Conservation (phyloP, 2,329 filamentous ascomycete genomes). For the Ustilaginoidea virens region DNA sequence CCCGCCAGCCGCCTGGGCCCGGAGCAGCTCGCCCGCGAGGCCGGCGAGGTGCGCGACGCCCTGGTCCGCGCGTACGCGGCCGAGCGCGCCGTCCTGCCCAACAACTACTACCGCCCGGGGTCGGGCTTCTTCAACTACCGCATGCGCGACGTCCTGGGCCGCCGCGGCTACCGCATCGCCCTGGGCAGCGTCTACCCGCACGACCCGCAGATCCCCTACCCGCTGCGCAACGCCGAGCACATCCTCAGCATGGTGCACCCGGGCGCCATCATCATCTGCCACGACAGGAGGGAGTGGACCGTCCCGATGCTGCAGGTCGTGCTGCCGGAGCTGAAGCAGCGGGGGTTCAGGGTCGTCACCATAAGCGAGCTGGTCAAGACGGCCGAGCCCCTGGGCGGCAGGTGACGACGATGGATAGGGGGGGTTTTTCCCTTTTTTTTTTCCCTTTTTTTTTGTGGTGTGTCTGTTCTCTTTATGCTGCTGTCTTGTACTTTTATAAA, state of each 20-base stretch:
- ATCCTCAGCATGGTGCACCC: conserved; percentile 65
- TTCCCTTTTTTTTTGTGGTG: neutral
- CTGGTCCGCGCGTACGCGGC: conserved; percentile 41
- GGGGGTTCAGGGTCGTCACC: conserved; percentile 58
- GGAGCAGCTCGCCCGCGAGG: conserved; percentile 44
- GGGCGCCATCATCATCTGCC: conserved; percentile 71
- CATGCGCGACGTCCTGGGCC: conserved; percentile 47
- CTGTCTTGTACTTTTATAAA: too few species aligned
- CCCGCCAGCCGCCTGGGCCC: conserved; percentile 48
- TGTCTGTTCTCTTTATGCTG: too few species aligned
- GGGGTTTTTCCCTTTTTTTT: neutral
- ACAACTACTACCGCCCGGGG: conserved; percentile 66
- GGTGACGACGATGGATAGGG: conserved; percentile 4
- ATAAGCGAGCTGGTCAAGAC: conserved; percentile 48
- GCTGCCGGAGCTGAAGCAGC: conserved; percentile 51
- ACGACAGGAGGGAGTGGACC: conserved; percentile 75
- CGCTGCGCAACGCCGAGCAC: conserved; percentile 58
- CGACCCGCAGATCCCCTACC: conserved; percentile 67
- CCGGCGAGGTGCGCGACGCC: conserved; percentile 45
- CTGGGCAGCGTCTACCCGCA: conserved; percentile 79
- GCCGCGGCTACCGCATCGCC: conserved; percentile 56
- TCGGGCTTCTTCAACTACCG: conserved; percentile 65
- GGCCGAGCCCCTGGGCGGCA: conserved; percentile 13
- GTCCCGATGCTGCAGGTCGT: conserved; percentile 60
- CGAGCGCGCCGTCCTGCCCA: conserved; percentile 27